Conservation (phyloP, 768 basidiomycete genomes). For the Tephrocybe sp. region DNA sequence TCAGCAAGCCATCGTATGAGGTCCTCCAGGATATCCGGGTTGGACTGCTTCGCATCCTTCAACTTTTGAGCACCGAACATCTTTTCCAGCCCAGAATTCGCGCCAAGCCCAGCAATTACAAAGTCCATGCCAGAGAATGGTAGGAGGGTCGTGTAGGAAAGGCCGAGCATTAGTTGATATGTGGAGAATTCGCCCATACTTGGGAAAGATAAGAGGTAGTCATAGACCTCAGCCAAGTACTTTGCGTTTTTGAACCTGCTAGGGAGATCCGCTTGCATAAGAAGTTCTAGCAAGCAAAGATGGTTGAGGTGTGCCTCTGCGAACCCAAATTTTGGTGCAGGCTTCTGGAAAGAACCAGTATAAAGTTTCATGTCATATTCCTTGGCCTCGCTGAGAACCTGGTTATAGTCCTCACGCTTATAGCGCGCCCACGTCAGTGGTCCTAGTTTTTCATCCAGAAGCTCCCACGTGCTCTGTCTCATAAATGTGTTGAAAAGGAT, state of each 20-base stretch:
- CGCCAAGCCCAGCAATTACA: constrained; percentile 66
- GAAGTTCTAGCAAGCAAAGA: constrained; percentile 52
- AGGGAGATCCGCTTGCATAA: constrained; percentile 59
- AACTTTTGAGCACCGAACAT: constrained; percentile 51
- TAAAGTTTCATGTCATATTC: constrained; percentile 48
- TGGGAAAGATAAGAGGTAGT: constrained; percentile 55
- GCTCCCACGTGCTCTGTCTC: constrained; percentile 69
- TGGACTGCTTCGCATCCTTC: constrained; percentile 22
- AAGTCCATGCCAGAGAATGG: constrained; percentile 69
- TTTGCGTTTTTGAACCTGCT: constrained; percentile 43
- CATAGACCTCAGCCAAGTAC: constrained; percentile 63
- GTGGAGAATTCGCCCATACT: constrained; percentile 75
- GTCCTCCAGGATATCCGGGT: constrained; percentile 45
- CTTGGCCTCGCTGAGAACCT: constrained; percentile 44
- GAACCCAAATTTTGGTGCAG: constrained; percentile 55
- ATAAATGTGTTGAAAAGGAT: constrained; percentile 71
- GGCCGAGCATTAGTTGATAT: constrained; percentile 62
- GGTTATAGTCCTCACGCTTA: constrained; percentile 47
- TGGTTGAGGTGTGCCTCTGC: constrained; percentile 54
- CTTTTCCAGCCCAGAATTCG: constrained; percentile 61
- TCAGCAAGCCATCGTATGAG: constrained; percentile 63
- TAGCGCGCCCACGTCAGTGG: constrained; percentile 62
- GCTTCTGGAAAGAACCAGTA: constrained; percentile 69
- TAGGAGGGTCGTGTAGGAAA: constrained; percentile 55
- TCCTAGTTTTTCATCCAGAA: constrained; percentile 48